These are phyloP conservation scores for Sordariomycetes sp. DNA, from an alignment of 2,329 filamentous ascomycete genomes.

Conservation along the genomic window DNA sequence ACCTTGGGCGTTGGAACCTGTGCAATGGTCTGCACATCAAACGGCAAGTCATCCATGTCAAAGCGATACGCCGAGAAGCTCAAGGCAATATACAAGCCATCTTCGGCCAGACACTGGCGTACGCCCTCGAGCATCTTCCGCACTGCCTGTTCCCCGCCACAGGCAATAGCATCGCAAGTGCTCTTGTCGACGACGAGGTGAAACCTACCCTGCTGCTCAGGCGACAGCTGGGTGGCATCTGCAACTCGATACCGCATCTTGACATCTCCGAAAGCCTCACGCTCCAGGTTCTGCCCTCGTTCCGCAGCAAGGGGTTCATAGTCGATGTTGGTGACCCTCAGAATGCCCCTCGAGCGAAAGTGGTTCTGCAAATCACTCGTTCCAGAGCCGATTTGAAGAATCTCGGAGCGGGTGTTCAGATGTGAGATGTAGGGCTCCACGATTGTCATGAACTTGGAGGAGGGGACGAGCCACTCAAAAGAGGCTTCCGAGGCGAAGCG, in stretches of 20 bases:
- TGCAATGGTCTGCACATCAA: conserved; percentile 30
- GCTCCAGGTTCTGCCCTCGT: conserved; percentile 30
- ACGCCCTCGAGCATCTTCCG: conserved; percentile 28
- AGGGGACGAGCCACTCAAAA: conserved; percentile 39
- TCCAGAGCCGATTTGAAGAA: conserved; percentile 38
- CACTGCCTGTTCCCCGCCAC: conserved; percentile 28
- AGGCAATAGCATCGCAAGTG: conserved; percentile 38
- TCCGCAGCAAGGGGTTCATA: conserved; percentile 38
- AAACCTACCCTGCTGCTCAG: conserved; percentile 16
- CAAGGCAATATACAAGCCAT: conserved; percentile 35
- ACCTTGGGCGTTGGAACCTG: conserved; percentile 31
- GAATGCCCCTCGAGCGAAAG: conserved; percentile 31
- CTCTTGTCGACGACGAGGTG: conserved; percentile 39
- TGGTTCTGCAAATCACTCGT: conserved; percentile 40
- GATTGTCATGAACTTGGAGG: conserved; percentile 28
- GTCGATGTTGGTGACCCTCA: conserved; percentile 36
- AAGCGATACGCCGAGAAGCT: conserved; percentile 36
- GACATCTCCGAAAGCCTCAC: conserved; percentile 31
- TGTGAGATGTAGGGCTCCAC: conserved; percentile 25
- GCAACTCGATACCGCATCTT: conserved; percentile 31
- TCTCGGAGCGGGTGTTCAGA: conserved; percentile 14
- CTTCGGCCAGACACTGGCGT: conserved; percentile 19
- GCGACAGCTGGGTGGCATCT: conserved; percentile 30
- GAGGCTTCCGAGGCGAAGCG: conserved; percentile 33
- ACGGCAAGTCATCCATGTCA: conserved; percentile 23